Evolutionary conservation across 108 stramenopile species (phyloP), one percentile per base, ranked within the genome.

Genomic region (Nannochloropsis granulata): DNA sequence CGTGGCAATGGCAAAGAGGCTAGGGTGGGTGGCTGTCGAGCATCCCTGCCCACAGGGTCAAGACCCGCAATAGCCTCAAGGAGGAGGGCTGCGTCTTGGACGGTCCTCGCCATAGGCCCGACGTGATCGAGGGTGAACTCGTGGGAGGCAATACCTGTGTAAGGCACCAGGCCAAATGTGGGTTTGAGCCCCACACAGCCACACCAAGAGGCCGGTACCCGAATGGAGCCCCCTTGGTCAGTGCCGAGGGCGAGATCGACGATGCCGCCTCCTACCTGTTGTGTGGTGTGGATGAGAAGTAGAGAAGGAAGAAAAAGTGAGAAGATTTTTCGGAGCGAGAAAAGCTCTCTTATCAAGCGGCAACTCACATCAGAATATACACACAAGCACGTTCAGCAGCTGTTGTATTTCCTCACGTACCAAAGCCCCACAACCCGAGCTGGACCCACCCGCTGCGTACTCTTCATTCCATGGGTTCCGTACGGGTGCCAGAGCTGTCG

Each of bases 171-270:
- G 11, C 98, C 98, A 82, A 97, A 98, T 24, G 94, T 88, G 23
- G 98, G 98, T 91, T 99, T 99, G 85, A 98, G 91, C 13, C 98
- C 98, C 23, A 96, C 93, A 14, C 96, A 90, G 14, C 93, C 93
- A 86, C 96, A 97, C 92, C 94, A 97, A 24, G 97, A 95, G 12
- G 97, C 94, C 13, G 98, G 98, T 24, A 95, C 89, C 2, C 98
- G 95, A 11, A 99, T 89, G 16, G 94, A 95, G 45, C 98, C 98
- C 43, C 98, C 98, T 12, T 97, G 98, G 90, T 99, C 98, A 34
- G 94, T 94, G 23, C 97, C 98, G 13, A 99, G 87, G 2, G 97
- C 95, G 1, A 93, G 83, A n/a, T 95, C 83, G 43, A 91, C 90
- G 8, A 93, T 91, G 13, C 95, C 95, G 16, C 56, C 56, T n/a